Conservation (phyloP, 1,284 basidiomycete genomes). For the Schizophyllum amplum region DNA sequence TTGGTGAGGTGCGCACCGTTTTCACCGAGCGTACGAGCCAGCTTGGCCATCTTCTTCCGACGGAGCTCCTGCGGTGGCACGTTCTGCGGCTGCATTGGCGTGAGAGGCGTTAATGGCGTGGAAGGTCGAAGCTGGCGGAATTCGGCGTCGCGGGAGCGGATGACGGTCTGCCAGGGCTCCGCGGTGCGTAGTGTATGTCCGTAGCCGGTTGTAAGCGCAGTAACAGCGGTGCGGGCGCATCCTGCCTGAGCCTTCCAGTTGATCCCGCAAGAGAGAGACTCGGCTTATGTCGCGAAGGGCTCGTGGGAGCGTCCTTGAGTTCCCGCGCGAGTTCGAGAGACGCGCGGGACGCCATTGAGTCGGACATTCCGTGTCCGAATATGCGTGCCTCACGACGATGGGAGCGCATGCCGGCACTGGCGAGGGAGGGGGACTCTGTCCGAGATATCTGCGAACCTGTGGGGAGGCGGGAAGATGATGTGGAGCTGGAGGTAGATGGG, state of each 20-base stretch:
- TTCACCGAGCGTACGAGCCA: slow-evolving; percentile 10
- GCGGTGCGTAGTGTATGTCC: not conserved
- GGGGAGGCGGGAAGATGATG: not conserved
- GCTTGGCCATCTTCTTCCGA: slow-evolving; percentile 10
- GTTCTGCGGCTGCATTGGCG: not conserved
- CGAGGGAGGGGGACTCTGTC: not conserved
- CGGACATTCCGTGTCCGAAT: not conserved
- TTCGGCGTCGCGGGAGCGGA: slow-evolving; percentile 5
- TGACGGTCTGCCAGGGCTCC: slow-evolving; percentile 7
- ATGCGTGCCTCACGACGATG: not conserved
- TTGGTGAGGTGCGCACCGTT: slow-evolving; percentile 9
- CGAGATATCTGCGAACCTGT: not conserved
- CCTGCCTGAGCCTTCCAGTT: not conserved
- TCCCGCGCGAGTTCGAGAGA: not conserved
- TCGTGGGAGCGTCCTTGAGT: not conserved
- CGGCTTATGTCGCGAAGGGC: not conserved
- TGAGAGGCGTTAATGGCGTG: not conserved
- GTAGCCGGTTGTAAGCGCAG: not conserved
- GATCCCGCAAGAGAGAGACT: not conserved
- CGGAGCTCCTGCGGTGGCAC: not conserved
- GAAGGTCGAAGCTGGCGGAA: not conserved
- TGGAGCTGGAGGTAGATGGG: not conserved
- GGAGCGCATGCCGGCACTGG: not conserved
- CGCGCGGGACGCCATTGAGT: not conserved
- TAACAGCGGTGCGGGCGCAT: not conserved